Evolutionary conservation across 139 green algal species (phyloP), one percentile per base, ranked within the genome.

Genomic region (Coelastrella sp.): DNA sequence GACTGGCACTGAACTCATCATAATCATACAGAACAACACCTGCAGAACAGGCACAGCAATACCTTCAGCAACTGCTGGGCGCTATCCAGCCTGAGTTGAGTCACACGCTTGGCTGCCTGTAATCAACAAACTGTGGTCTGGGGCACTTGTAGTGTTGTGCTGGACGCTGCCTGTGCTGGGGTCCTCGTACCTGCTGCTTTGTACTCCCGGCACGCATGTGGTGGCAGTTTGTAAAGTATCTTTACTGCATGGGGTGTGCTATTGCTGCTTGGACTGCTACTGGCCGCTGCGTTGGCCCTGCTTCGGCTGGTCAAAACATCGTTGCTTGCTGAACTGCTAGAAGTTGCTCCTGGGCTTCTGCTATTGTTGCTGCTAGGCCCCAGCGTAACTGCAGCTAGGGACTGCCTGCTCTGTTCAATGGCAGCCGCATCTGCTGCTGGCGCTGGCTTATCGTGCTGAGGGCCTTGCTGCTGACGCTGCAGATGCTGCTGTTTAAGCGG

Each of bases 21-120:
- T 32, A 83, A 54, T 83, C 77, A 68, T 83, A 83, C 7, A 83
- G 10, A 47, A 83, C 32, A 57, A 83, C 77, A 83, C 77, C 77
- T 83, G 77, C 11, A 32, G 2, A 83, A 5, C 74, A 58, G 1
- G 11, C 8, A 71, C 11, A 13, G 61, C 61, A 71, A 22, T 22
- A 23, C 17, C 16, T 47, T 11, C 71, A 22, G 71, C 16, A n/a
- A 77, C 16, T 77, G 16, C 71, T 32, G 11, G 61, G 11, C 61
- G 61, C 8, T 19, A 13, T 71, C 10, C 61, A 71, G 3, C 10
- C 0, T 23, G 14, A 77, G 71, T 32, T 3, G n/a, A 11, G 19
- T 6, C 16, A 77, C 3, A 22, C 8, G 16, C 71, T 22, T 10
- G 71, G 8, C 16, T n/a, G 16, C 71, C 13, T 11, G 1, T 77